Evolutionary conservation across 2,329 filamentous ascomycete genomes (phyloP).

Genomic region (Aspergillus sp.): DNA sequence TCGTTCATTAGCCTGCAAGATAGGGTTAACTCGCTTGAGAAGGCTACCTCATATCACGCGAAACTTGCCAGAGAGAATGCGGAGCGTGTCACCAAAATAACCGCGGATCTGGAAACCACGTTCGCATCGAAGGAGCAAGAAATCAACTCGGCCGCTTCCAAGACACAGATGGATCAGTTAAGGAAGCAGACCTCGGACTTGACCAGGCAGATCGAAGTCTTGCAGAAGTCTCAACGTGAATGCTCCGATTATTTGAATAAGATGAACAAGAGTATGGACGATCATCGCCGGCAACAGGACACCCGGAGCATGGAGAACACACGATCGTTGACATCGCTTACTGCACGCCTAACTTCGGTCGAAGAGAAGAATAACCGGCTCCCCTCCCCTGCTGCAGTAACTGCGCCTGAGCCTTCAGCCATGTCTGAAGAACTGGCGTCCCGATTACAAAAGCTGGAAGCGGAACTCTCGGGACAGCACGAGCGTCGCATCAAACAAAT

Average conservation of each 20-base stretch:
- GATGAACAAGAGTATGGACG: neutral
- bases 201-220: neutral
- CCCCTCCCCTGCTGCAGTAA: neutral
- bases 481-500: constrained; percentile 6
- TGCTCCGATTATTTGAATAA: neutral
- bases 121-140: constrained; percentile 7
- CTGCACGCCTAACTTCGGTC: neutral
- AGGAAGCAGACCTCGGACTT: neutral
- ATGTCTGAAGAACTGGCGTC: neutral
- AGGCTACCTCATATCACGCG: neutral
- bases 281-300: neutral
- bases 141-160: neutral
- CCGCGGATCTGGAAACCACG: neutral
- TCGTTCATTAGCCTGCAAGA: constrained; percentile 3
- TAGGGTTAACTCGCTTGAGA: neutral
- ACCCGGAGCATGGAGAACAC: neutral
- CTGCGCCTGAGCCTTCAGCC: neutral
- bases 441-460: constrained; percentile 2
- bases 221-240: neutral
- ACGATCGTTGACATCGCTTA: neutral
- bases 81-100: neutral
- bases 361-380: neutral
- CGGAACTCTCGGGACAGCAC: neutral
- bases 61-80: neutral
- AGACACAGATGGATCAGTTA: neutral